Percentiles rank a stretch among this genome's conserved stretches.
Conservation (phyloP, 768 basidiomycete genomes). For the Amanita pseudoporphyria region DNA sequence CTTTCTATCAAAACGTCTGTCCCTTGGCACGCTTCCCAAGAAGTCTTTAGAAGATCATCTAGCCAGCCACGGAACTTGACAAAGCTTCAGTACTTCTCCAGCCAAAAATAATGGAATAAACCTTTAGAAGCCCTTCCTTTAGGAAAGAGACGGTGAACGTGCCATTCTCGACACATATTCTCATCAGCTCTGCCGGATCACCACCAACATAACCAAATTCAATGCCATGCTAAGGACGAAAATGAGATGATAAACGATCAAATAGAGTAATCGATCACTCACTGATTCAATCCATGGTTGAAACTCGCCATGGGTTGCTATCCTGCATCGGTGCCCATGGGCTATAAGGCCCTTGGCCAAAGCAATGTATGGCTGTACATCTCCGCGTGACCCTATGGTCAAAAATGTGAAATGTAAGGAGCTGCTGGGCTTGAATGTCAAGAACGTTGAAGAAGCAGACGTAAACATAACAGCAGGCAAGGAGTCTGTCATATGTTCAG, state of each 20-base stretch:
- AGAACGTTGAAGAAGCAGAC: conserved; percentile 89
- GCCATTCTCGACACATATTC: conserved; percentile 96
- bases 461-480: conserved; percentile 93
- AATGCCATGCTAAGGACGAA: conserved; percentile 69
- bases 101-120: conserved; percentile 18
- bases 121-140: conserved; percentile 84
- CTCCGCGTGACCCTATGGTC: conserved; percentile 93
- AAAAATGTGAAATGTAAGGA: conserved; percentile 86
- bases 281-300: conserved; percentile 93
- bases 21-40: conserved; percentile 94
- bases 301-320: conserved; percentile 95
- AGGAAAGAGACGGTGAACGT: conserved; percentile 94
- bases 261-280: conserved; percentile 21
- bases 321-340: conserved; percentile 82
- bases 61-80: conserved; percentile 94
- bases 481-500: conserved; percentile 54
- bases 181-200: conserved; percentile 96
- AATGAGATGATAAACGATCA: conserved; percentile 3
- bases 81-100: not conserved
- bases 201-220: conserved; percentile 93
- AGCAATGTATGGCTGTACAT: conserved; percentile 97
- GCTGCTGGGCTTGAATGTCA: conserved; percentile 90
- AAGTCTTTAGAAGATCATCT: conserved; percentile 89
- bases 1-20: conserved; percentile 92
- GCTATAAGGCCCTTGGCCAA: conserved; percentile 85